Conservation (phyloP, 768 basidiomycete genomes). For the Amanita pseudoporphyria region DNA sequence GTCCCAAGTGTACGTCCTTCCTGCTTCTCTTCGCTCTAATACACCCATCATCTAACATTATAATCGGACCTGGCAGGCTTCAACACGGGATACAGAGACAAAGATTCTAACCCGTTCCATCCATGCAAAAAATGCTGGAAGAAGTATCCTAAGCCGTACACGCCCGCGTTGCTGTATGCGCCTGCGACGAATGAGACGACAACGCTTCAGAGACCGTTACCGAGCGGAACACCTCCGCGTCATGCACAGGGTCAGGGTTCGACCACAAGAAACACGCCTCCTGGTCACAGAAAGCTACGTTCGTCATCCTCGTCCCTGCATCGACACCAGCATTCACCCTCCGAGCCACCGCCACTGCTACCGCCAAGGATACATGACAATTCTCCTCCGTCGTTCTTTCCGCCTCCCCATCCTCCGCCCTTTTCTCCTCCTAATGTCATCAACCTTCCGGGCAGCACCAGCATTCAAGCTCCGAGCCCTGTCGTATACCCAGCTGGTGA, state of each 20-base stretch:
- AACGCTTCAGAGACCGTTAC: conserved; percentile 30
- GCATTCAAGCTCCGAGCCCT: conserved; percentile 25
- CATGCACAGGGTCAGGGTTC: neutral
- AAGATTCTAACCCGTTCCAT: conserved; percentile 50
- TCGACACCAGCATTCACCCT: neutral
- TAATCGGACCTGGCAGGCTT: conserved; percentile 45
- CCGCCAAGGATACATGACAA: too few species aligned
- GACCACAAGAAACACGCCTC: neutral
- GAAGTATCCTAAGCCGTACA: conserved; percentile 52
- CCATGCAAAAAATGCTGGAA: conserved; percentile 74
- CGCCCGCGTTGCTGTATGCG: conserved; percentile 15
- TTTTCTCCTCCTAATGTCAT: neutral
- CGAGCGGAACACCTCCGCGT: conserved; percentile 8
- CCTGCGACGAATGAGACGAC: conserved; percentile 8
- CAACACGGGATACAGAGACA: conserved; percentile 56
- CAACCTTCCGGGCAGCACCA: neutral
- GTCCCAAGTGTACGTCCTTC: conserved; percentile 51
- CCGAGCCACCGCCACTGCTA: neutral
- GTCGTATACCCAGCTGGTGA: conserved; percentile 55
- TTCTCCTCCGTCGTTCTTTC: neutral
- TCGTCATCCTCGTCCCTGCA: too few species aligned
- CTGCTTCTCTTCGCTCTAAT: neutral
- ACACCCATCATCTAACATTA: neutral
- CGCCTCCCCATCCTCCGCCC: neutral
- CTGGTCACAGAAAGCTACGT: neutral